Base-by-base conservation (phyloP, 1,284 basidiomycete genomes). In the Marasmius tenuissimus region DNA sequence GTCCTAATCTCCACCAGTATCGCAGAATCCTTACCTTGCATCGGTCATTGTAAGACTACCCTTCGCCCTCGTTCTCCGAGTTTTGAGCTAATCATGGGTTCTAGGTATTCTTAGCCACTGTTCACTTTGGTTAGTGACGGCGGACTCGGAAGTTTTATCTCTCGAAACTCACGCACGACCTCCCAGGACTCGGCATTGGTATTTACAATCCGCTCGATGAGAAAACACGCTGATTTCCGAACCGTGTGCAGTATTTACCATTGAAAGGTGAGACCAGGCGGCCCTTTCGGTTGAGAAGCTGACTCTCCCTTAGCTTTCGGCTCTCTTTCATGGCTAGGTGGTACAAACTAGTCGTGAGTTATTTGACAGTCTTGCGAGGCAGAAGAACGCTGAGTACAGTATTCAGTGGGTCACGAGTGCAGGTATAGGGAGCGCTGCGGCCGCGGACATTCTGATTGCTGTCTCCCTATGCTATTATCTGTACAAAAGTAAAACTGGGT, bases 351-450 rank as follows among this genome's bases (percentile, higher is more conserved):
- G 74, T 77, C 49, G 78, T 78, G 63, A 59, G 76, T 67, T 14
- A 27, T 9, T 45, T 34, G 18, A 22, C 42, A 37, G 35, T 51
- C 52, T n/a, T 63, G 57, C 22, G 50, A 34, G 4, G 27, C 52
- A 11, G 18, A 27, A 27, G 27, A 45, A 50, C 50, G 33, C 38
- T 50, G 12, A 47, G 14, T 45, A 3, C 37, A 48, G 35, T 51
- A 27, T 53, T n/a, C 47, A 80, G 78, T 79, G 78, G 78, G 74
- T 80, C 20, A 78, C 77, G 9, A 75, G 74, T 64, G 68, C 73
- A 51, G 78, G 78, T 4, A 70, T 80, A 54, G 78, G 78, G 47
- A 78, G 76, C 59, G 77, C 78, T 40, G 77, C 76, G 38, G 75
- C 75, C 12, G 75, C 77, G 8, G 78, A 80, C 60, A 70, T 78